Evolutionary conservation across 2,329 filamentous ascomycete species (phyloP), one percentile per base, ranked within the genome.

Genomic region (Apiospora marii): DNA sequence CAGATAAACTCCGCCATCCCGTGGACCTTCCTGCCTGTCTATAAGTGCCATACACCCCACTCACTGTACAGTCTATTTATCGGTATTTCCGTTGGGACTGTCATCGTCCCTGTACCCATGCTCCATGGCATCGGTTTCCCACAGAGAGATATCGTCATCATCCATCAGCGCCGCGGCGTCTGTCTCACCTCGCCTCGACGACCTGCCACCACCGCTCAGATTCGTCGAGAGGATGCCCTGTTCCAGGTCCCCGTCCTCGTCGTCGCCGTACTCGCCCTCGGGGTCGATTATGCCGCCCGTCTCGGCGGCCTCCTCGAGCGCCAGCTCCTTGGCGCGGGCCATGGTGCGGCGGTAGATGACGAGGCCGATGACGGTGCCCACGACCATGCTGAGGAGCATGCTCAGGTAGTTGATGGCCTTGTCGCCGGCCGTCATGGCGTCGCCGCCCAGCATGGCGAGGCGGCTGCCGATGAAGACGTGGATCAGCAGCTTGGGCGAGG

Each of bases 401-500:
- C 91, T 92, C 34, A 92, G 82, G 81, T 97, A 98, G 83, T 96
- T 97, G 78, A 98, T 86, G 41, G 91, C 87, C 81, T 95, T 96
- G 75, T 94, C 93, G 74, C 88, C 87, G 3, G 88, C 83, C 73
- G 93, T 91, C 96, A 98, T 98, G 79, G 93, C 94, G 79, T 94
- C 94, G 74, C 92, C 93, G 72, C 90, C 89, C 46, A 99, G 90
- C 70, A 92, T 87, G 64, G 94, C 94, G 22, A 99, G 86, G 71
- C 95, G 90, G 79, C 90, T 92, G 74, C 96, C 96, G 78, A 99
- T 94, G 84, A 98, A 99, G 77, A 97, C 91, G 80, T 97, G 94
- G 69, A 99, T 91, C 73, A 98, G 87, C 24, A 99, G 87, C 80
- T 98, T 99, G 8, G 96, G 96, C 19, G 88, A 90, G 14, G 95